Conservation (phyloP, 1,284 basidiomycete genomes). For the Cryptococcus maquisensis region DNA sequence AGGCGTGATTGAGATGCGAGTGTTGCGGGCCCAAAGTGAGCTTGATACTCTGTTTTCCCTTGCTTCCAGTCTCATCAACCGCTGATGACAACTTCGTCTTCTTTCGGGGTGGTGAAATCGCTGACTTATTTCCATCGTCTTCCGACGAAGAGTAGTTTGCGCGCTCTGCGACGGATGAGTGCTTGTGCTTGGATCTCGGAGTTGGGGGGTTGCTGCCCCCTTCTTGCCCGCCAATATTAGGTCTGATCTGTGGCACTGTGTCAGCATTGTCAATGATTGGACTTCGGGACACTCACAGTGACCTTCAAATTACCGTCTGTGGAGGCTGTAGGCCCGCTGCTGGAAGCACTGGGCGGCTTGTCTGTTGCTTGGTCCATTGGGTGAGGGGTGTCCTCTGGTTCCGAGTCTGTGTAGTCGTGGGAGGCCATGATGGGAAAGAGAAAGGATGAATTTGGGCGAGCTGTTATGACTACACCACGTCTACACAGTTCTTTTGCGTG, state of each 20-base stretch:
- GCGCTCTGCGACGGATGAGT: conserved; percentile 17
- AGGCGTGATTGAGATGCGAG: not conserved
- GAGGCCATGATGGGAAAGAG: conserved; percentile 12
- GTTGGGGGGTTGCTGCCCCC: not conserved
- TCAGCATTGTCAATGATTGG: not conserved
- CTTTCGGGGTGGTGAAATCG: conserved; percentile 1
- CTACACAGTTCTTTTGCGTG: too few species aligned
- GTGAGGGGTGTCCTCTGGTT: conserved; percentile 21
- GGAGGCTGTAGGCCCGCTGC: not conserved
- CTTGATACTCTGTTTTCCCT: conserved; percentile 3
- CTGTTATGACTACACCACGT: not conserved
- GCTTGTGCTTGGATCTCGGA: conserved; percentile 17
- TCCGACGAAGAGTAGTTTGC: conserved; percentile 36
- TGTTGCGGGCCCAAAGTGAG: not conserved
- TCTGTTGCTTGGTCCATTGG: too few species aligned
- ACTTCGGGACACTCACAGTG: conserved; percentile 13
- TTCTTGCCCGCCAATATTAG: not conserved
- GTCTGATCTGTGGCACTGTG: not conserved
- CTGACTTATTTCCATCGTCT: conserved; percentile 16
- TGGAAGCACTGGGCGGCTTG: not conserved
- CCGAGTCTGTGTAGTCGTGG: conserved; percentile 29
- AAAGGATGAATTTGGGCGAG: not conserved
- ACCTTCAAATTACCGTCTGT: conserved; percentile 13
- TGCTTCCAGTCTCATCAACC: not conserved
- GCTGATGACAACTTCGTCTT: conserved; percentile 7